Evolutionary conservation across 495 filamentous ascomycete genomes (phyloP).

Genomic region (Haplographium delicatum): DNA sequence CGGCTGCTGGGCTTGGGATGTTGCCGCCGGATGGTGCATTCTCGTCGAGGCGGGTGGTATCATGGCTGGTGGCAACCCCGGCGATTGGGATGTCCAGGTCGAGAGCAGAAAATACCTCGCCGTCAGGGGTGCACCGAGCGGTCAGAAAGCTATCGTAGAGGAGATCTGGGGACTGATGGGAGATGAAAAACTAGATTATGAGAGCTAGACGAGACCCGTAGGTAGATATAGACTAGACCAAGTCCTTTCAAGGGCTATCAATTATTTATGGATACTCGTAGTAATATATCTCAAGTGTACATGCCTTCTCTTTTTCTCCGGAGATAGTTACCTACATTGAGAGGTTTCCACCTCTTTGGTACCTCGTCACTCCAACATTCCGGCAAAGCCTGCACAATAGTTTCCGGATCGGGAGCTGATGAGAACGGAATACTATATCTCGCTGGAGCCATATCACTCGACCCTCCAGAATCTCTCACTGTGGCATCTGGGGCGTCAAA

Average conservation of each 20-base stretch:
- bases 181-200: slow-evolving; percentile 16
- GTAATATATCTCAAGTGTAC: no score
- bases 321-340: slow-evolving; percentile 25
- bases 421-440: slow-evolving; percentile 59
- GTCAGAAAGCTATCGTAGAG: slow-evolving; percentile 70
- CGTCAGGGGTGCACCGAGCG: slow-evolving; percentile 57
- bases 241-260: no score
- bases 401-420: slow-evolving; percentile 43
- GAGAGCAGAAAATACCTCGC: slow-evolving; percentile 78
- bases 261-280: no score
- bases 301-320: background rate
- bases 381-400: slow-evolving; percentile 50
- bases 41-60: slow-evolving; percentile 78
- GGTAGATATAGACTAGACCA: no score
- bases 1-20: slow-evolving; percentile 94
- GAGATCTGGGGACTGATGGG: slow-evolving; percentile 67
- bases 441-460: slow-evolving; percentile 35
- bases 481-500: background rate
- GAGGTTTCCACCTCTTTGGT: slow-evolving; percentile 23
- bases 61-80: slow-evolving; percentile 73
- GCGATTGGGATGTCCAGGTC: slow-evolving; percentile 66
- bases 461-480: background rate
- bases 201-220: no score
- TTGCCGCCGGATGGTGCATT: slow-evolving; percentile 87
- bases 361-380: slow-evolving; percentile 31